These are phyloP conservation scores for Phytophthora pisi DNA, from an alignment of 352 stramenopile species.

Conservation along the genomic window DNA sequence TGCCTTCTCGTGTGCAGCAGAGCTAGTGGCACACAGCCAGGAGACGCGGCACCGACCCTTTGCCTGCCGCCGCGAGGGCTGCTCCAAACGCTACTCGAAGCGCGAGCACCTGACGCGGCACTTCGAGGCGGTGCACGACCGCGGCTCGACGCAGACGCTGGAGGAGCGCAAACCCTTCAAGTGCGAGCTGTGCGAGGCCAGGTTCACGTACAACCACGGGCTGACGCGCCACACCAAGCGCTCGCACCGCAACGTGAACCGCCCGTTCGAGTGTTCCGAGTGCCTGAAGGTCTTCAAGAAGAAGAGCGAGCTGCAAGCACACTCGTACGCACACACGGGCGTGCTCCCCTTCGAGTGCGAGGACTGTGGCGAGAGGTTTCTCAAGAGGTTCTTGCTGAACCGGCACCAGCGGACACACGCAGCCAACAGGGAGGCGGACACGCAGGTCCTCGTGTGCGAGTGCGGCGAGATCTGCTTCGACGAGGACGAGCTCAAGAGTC, in stretches of 20 bases:
- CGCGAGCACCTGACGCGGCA: constrained; percentile 69
- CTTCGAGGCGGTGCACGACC: constrained; percentile 47
- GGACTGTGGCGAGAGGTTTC: constrained; percentile 60
- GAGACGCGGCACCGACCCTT: constrained; percentile 40
- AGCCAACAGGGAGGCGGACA: constrained; percentile 30
- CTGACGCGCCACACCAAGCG: constrained; percentile 57
- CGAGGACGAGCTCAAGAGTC: constrained; percentile 43
- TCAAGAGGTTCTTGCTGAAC: constrained; percentile 64
- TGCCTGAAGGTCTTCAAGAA: constrained; percentile 83
- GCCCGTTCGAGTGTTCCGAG: constrained; percentile 61
- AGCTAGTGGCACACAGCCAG: constrained; percentile 21
- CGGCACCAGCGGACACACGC: constrained; percentile 56
- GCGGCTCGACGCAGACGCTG: constrained; percentile 7
- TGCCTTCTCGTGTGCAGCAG: constrained; percentile 1
- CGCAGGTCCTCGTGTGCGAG: constrained; percentile 59
- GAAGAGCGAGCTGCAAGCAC: constrained; percentile 76
- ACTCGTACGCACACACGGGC: constrained; percentile 80
- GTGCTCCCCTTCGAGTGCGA: constrained; percentile 74
- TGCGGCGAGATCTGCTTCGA: constrained; percentile 68
- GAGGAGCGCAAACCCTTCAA: constrained; percentile 54
- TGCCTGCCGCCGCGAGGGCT: constrained; percentile 43
- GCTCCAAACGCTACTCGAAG: constrained; percentile 67
- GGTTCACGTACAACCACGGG: constrained; percentile 76
- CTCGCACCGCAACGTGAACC: constrained; percentile 56
- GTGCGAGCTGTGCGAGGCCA: constrained; percentile 59